Conservation (phyloP, 2,329 filamentous ascomycete genomes). For the Colletotrichum karsti region DNA sequence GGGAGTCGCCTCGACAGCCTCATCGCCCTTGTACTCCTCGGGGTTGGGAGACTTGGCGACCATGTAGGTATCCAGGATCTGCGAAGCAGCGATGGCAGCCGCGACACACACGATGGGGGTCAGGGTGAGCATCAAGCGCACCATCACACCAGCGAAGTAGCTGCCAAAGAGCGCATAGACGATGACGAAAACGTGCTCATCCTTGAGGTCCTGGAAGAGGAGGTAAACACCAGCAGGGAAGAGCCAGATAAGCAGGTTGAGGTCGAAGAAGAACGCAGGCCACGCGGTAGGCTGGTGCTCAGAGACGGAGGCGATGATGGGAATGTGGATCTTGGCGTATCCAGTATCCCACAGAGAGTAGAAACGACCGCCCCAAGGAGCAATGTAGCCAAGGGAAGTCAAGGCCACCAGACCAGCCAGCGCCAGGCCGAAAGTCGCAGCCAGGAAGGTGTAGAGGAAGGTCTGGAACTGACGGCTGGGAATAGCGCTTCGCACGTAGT, state of each 20-base stretch:
- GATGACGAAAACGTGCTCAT: conserved; percentile 97
- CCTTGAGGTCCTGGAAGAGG: conserved; percentile 91
- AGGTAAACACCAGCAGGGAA: conserved; percentile 99
- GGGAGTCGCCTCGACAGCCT: conserved; percentile 58
- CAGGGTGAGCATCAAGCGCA: conserved; percentile 96
- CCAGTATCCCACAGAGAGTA: conserved; percentile 99
- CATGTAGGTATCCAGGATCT: conserved; percentile 84
- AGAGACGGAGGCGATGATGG: conserved; percentile 99
- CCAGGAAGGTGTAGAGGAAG: conserved; percentile 80
- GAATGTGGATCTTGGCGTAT: conserved; percentile 99
- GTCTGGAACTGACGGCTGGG: conserved; percentile 94
- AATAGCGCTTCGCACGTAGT: conserved; percentile 88
- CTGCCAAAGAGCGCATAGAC: conserved; percentile 97
- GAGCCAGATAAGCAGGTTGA: conserved; percentile 98
- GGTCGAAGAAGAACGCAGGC: conserved; percentile 99
- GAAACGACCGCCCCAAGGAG: conserved; percentile 97
- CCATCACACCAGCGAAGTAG: conserved; percentile 99
- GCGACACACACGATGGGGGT: conserved; percentile 97
- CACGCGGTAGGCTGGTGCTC: conserved; percentile 99
- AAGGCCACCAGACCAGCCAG: conserved; percentile 83
- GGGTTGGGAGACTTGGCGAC: conserved; percentile 69
- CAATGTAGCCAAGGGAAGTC: conserved; percentile 89
- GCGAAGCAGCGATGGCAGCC: conserved; percentile 86
- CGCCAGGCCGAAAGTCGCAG: conserved; percentile 77
- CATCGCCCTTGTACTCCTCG: conserved; percentile 42